Evolutionary conservation across 176 grass and related monocot genomes (phyloP).

Genomic region (Hordeum marinum): DNA sequence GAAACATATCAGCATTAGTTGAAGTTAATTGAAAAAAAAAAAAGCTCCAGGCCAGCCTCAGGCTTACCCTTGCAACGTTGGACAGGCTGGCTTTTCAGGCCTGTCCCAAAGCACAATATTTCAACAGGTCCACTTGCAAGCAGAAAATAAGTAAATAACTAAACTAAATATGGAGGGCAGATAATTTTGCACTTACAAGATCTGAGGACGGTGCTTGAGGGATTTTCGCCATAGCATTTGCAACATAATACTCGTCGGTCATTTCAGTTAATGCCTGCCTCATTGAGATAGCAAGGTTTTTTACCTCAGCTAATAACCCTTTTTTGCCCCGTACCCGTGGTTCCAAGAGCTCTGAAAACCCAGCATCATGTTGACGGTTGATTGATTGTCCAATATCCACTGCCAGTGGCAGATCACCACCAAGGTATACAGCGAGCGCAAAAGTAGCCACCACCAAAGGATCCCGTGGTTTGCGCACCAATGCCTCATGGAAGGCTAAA

Average conservation of each 20-base stretch:
- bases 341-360: slow-evolving; percentile 67
- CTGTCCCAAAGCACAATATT: background rate
- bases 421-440: slow-evolving; percentile 78
- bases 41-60: background rate
- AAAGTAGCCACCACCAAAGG: slow-evolving; percentile 77
- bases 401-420: slow-evolving; percentile 75
- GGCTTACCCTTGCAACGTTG: background rate
- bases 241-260: slow-evolving; percentile 63
- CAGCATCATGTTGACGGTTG: slow-evolving; percentile 43
- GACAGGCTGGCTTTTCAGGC: background rate
- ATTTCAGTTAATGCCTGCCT: slow-evolving; percentile 53
- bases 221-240: slow-evolving; percentile 72
- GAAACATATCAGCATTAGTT: background rate
- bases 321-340: slow-evolving; percentile 34
- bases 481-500: slow-evolving; percentile 84
- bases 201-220: slow-evolving; percentile 87
- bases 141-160: background rate
- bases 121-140: background rate
- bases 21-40: background rate
- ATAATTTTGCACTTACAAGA: slow-evolving; percentile 51
- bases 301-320: slow-evolving; percentile 51
- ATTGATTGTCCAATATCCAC: slow-evolving; percentile 65
- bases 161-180: background rate
- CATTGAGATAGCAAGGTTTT: slow-evolving; percentile 45
- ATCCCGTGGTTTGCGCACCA: slow-evolving; percentile 59